Evolutionary conservation across 441 rosid genomes (phyloP), one percentile per base, ranked within the genome.

Genomic region (Croton setiger): DNA sequence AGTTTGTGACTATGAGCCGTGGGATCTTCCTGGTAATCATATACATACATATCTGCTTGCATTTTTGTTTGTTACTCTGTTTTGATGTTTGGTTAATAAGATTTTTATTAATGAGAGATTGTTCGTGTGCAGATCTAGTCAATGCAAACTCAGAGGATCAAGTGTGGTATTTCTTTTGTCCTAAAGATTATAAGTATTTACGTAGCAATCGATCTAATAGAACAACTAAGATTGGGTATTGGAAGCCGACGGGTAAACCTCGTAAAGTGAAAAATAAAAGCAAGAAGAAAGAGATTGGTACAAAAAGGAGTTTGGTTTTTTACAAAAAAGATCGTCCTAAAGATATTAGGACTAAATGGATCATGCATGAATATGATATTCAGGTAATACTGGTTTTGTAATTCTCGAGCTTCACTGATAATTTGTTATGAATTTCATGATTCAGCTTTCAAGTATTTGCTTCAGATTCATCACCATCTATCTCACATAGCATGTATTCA

Each of bases 191-290:
- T 44, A 78, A 74, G 79, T 65, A 73, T 14, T 0, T 0, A 43
- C 53, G 21, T n/a, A 74, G 75, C 3, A 41, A 9, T 39, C 71
- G 66, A 8, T 68, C 41, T 37, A 67, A 57, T 0, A 73, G 91
- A 45, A 66, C 11, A 20, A 88, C 88, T 0, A 44, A 17, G 1
- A 56, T 66, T 0, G 94, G 91, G 13, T 79, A 10, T 37, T 88
- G 91, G 94, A 86, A 81, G 76, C 71, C 70, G 23, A 86, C 90
- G 0, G 87, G 94, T 21, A 37, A 18, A 2, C 75, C 81, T 33
- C 73, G 82, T 14, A 4, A 11, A 0, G 64, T 86, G 67, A 70
- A 3, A 35, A 53, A 21, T 4, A 53, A 45, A 35, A 12, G 43
- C 51, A 77, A 57, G 13, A 60, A 17, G 36, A 33, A 21, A 53